Evolutionary conservation across 139 green algal genomes (phyloP).

Genomic region (Chlorella sp.): DNA sequence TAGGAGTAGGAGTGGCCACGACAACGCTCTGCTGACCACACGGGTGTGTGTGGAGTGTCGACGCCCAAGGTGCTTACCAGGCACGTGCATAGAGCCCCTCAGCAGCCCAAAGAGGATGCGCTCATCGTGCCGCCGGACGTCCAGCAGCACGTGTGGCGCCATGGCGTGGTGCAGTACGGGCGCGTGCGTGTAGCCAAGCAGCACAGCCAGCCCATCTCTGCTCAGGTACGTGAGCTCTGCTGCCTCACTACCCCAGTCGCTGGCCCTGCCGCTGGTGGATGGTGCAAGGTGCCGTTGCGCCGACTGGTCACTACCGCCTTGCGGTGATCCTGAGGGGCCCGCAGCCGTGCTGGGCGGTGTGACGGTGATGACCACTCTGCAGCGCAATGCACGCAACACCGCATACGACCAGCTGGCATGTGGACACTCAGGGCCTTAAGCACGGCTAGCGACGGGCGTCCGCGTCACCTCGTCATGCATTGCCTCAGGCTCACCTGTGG

Average conservation of each 20-base stretch:
- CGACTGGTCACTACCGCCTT: neutral
- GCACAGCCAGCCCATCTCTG: neutral
- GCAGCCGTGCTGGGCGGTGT: neutral
- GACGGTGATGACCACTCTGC: neutral
- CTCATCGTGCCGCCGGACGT: conserved; percentile 73
- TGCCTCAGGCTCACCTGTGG: neutral
- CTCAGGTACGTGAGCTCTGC: neutral
- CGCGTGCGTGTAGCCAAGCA: neutral
- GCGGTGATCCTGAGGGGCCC: too few relatives aligned
- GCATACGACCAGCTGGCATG: neutral
- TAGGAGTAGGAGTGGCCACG: too few relatives aligned
- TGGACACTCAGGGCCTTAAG: too few relatives aligned
- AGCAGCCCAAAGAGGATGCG: conserved; percentile 68
- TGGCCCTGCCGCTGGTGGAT: neutral
- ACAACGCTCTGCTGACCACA: too few relatives aligned
- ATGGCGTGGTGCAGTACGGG: too few relatives aligned
- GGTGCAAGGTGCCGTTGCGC: neutral
- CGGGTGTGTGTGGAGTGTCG: neutral
- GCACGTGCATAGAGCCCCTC: conserved; percentile 33
- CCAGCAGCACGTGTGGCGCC: conserved; percentile 32
- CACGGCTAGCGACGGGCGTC: neutral
- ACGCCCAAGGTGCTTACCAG: too few relatives aligned
- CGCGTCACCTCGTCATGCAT: neutral
- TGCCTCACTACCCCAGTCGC: neutral
- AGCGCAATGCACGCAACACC: neutral